phyloP scores from a whole-genome alignment of 768 basidiomycete species.

The Lentinula guzmanii region DNA sequence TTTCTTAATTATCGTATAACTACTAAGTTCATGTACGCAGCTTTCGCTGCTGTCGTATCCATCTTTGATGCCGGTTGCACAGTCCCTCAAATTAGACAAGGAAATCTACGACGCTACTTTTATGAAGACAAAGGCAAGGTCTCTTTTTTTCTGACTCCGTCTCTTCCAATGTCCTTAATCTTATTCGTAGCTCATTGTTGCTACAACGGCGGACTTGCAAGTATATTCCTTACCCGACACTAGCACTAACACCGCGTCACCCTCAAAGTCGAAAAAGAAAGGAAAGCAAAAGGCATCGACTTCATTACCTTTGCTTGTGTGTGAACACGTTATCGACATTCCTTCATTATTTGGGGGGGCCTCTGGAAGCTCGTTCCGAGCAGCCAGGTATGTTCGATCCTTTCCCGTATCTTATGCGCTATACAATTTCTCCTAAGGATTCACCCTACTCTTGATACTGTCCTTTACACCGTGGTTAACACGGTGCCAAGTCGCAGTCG shows the following conservation, averaged over 20 bases:
- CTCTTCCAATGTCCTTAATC: background rate
- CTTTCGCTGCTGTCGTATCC: slow-evolving; percentile 8
- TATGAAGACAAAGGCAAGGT: slow-evolving; percentile 53
- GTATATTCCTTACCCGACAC: slow-evolving; percentile 51
- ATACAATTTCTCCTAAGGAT: background rate
- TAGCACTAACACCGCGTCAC: slow-evolving; percentile 11
- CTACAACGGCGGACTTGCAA: slow-evolving; percentile 56
- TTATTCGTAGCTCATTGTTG: slow-evolving; percentile 50
- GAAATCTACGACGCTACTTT: slow-evolving; percentile 89
- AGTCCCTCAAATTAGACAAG: slow-evolving; percentile 52
- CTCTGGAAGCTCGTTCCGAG: slow-evolving; percentile 55
- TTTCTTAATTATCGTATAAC: slow-evolving; percentile 9
- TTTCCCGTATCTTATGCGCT: background rate
- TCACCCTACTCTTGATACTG: slow-evolving; percentile 17
- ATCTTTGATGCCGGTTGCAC: slow-evolving; percentile 47
- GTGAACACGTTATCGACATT: slow-evolving; percentile 47
- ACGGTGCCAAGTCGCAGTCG: slow-evolving; percentile 53
- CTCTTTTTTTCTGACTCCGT: slow-evolving; percentile 4
- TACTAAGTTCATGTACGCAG: slow-evolving; percentile 6
- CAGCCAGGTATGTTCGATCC: slow-evolving; percentile 37
- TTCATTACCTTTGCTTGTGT: slow-evolving; percentile 23
- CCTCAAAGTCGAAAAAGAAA: slow-evolving; percentile 30
- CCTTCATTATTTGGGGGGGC: slow-evolving; percentile 43
- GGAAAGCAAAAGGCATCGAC: slow-evolving; percentile 34
- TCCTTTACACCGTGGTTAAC: slow-evolving; percentile 71